Percentiles rank a stretch among this genome's conserved stretches.
Evolutionary conservation across 2,329 filamentous ascomycete genomes (phyloP).

Genomic region (Botryotinia calthae): DNA sequence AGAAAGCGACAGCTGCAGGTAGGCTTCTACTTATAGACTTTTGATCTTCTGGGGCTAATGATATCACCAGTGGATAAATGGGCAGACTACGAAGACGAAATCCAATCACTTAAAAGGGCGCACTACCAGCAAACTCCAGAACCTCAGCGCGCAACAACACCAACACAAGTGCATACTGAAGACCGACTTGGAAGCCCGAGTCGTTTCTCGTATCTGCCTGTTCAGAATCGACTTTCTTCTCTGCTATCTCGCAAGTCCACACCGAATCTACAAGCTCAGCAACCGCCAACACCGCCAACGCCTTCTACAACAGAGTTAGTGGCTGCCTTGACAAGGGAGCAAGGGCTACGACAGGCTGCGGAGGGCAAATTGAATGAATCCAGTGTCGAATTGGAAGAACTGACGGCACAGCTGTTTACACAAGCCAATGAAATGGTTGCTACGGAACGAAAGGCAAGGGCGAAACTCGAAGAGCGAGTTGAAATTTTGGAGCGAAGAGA

Average conservation of each 20-base stretch:
- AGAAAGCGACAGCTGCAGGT: conserved; percentile 66
- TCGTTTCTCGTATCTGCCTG: conserved; percentile 34
- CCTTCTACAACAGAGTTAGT: conserved; percentile 51
- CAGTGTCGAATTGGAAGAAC: conserved; percentile 72
- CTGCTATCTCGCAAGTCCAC: conserved; percentile 52
- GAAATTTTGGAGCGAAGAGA: conserved; percentile 68
- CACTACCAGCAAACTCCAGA: conserved; percentile 29
- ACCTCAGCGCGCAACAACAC: conserved; percentile 11
- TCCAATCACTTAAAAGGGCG: conserved; percentile 55
- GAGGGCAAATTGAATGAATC: conserved; percentile 66
- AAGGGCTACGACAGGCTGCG: conserved; percentile 63
- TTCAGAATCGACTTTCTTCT: conserved; percentile 41
- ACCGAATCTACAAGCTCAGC: conserved; percentile 39
- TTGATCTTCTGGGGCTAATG: conserved; percentile 17
- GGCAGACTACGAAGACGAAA: conserved; percentile 80
- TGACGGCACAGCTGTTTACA: conserved; percentile 72
- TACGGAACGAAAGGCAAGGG: conserved; percentile 66
- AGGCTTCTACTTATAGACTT: conserved; percentile 31
- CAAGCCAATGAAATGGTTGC: conserved; percentile 89
- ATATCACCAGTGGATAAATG: conserved; percentile 53
- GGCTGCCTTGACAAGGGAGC: conserved; percentile 63
- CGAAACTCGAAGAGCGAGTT: conserved; percentile 68
- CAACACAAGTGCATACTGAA: conserved; percentile 35
- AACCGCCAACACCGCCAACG: conserved; percentile 27
- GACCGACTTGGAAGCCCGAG: conserved; percentile 34